A percentile compares a stretch with the other conserved stretches of the same genome.
These are phyloP conservation scores for Cephalotrichum gorgonifer DNA, from an alignment of 2,329 filamentous ascomycete species.

Conservation along the genomic window DNA sequence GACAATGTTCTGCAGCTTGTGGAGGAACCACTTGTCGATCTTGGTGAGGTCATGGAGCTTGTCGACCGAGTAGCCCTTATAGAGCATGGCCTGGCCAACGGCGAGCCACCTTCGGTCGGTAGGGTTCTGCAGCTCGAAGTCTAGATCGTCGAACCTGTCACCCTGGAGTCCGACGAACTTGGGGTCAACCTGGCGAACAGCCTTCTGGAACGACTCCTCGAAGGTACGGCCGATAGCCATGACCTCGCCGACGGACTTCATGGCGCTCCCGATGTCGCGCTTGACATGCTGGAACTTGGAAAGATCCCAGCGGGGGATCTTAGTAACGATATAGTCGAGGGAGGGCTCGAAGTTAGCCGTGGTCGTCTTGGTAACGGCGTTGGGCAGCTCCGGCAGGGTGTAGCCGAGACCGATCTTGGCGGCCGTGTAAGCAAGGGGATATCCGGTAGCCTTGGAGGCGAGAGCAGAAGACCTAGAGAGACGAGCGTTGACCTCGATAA, in stretches of 20 bases:
- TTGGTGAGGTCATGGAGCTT: constrained; percentile 88
- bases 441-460: constrained; percentile 95
- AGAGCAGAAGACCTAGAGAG: constrained; percentile 93
- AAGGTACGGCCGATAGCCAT: constrained; percentile 99
- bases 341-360: constrained; percentile 98
- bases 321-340: constrained; percentile 95
- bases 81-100: constrained; percentile 94
- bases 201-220: constrained; percentile 98
- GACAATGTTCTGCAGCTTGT: constrained; percentile 97
- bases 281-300: constrained; percentile 99
- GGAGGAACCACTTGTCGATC: constrained; percentile 98
- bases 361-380: constrained; percentile 78
- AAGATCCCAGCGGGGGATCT: constrained; percentile 97
- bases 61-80: constrained; percentile 91
- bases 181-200: constrained; percentile 93
- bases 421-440: constrained; percentile 92
- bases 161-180: constrained; percentile 88
- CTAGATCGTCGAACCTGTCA: constrained; percentile 86
- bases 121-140: constrained; percentile 81
- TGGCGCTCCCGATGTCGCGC: constrained; percentile 91
- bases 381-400: constrained; percentile 88
- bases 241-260: constrained; percentile 98
- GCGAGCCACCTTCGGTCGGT: constrained; percentile 96
- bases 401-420: constrained; percentile 97
- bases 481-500: constrained; percentile 98